Evolutionary conservation across 1,284 basidiomycete genomes (phyloP).

Genomic region (Rhodofomes roseus): DNA sequence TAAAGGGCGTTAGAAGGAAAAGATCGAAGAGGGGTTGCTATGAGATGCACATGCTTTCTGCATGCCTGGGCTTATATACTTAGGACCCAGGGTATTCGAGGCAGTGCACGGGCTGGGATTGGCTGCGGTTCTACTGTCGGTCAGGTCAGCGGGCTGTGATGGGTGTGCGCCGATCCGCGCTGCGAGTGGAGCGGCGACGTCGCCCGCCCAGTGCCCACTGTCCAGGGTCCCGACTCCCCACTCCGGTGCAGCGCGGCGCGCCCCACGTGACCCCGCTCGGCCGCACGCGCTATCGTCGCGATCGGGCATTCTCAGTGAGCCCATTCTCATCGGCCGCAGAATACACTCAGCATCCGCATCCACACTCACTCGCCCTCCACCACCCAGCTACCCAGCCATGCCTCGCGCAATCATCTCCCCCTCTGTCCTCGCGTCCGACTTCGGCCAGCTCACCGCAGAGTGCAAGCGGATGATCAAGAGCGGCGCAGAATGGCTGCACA

Average conservation of each 20-base stretch:
- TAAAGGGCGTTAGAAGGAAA: not conserved
- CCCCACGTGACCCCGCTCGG: not conserved
- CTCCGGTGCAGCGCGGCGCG: not conserved
- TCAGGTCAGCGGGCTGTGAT: not conserved
- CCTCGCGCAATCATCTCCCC: slow-evolving; percentile 86
- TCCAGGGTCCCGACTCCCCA: not conserved
- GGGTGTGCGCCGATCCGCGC: not conserved
- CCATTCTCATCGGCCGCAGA: not conserved
- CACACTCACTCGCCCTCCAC: not conserved
- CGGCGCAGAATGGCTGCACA: slow-evolving; percentile 94
- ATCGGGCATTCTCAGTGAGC: not conserved
- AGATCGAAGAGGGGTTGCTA: not conserved
- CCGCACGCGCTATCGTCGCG: not conserved
- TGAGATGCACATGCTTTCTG: not conserved
- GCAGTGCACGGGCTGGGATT: not conserved
- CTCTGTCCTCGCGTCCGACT: slow-evolving; percentile 92
- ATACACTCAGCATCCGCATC: not conserved
- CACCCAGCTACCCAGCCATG: slow-evolving; percentile 40
- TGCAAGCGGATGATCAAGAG: slow-evolving; percentile 90
- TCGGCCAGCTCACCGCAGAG: slow-evolving; percentile 88
- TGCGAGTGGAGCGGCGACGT: not conserved
- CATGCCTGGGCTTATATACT: not conserved
- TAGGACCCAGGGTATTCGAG: not conserved
- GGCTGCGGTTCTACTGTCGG: not conserved
- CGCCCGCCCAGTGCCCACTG: not conserved